phyloP scores from a whole-genome alignment of 192 early-diverging fungal species.

The Borealophlyctis nickersoniae region DNA sequence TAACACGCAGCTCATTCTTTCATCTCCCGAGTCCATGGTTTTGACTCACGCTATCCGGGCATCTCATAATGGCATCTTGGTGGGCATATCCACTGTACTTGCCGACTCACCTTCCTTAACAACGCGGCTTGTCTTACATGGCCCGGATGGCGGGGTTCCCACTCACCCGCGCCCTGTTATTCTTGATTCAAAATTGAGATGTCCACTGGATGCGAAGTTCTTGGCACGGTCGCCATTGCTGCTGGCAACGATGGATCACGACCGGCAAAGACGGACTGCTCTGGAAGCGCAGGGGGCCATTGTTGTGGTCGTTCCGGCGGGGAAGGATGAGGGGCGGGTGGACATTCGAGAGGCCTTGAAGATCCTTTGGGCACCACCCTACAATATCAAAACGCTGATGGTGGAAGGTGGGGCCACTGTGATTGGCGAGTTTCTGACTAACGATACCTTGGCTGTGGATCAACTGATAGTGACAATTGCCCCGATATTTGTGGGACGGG shows the following conservation, averaged over 20 bases:
- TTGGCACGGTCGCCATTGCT: slow-evolving; percentile 24
- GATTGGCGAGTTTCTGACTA: slow-evolving; percentile 61
- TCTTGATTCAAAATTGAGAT: slow-evolving; percentile 68
- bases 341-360: slow-evolving; percentile 15
- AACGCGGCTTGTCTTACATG: slow-evolving; percentile 12
- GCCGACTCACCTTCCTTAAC: slow-evolving; percentile 78
- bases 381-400: slow-evolving; percentile 65
- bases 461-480: slow-evolving; percentile 68
- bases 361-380: not conserved
- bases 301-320: slow-evolving; percentile 41
- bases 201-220: slow-evolving; percentile 57
- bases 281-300: slow-evolving; percentile 61
- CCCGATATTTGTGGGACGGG: slow-evolving; percentile 62
- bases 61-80: slow-evolving; percentile 77
- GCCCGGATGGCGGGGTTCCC: slow-evolving; percentile 4
- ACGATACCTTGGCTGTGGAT: slow-evolving; percentile 31
- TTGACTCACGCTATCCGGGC: slow-evolving; percentile 80
- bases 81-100: slow-evolving; percentile 79
- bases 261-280: not conserved
- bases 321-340: slow-evolving; percentile 1
- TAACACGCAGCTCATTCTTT: slow-evolving; percentile 64
- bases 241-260: slow-evolving; percentile 3
- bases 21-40: slow-evolving; percentile 66
- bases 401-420: slow-evolving; percentile 84
- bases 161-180: slow-evolving; percentile 73